Evolutionary conservation across 441 rosid species (phyloP), one percentile per base, ranked within the genome.

Genomic region (Syzygium malaccense): DNA sequence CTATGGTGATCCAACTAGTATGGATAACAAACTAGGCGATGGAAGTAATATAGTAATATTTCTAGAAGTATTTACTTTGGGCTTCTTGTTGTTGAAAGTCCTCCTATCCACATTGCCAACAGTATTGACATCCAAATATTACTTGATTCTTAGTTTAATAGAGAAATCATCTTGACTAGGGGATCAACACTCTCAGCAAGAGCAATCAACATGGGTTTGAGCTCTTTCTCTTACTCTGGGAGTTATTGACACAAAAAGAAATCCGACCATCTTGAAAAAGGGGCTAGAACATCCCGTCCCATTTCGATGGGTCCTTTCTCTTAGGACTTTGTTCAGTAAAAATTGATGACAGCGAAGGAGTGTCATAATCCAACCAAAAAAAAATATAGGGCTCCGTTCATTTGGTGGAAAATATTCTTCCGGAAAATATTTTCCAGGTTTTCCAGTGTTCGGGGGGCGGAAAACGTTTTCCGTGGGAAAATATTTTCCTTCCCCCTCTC

Each of bases 211-310:
- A 41, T 75, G 7, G 51, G n/a, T 18, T 62, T 75, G 28, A 23
- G 83, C 51, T 41, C 83, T 75, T 71, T 75, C 18, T 75, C 53
- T 75, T 75, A 75, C 51, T 75, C 83, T 75, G 23, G 51, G 83
- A 75, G n/a, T 23, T 75, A 41, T 75, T 75, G n/a, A 75, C 83
- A 41, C n/a, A 75, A 8, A 71, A 75, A 25, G 51, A 75, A 75
- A n/a, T 41, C 18, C 11, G 1, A 75, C 83, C 53, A 75, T 75
- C n/a, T 75, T 41, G 53, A 75, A 75, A 60, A 75, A 41, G n/a
- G 53, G 83, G 83, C 51, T 75, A 41, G 53, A 41, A 75, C 51
- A 75, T 75, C 18, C 83, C n/a, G 3, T 41, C n/a, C 28, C n/a
- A 51, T 58, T 41, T 28, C 18, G 4, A 62, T 62, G 18, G 33